phyloP scores from a whole-genome alignment of 305 asterid genomes.

The Solanum hybrid region DNA sequence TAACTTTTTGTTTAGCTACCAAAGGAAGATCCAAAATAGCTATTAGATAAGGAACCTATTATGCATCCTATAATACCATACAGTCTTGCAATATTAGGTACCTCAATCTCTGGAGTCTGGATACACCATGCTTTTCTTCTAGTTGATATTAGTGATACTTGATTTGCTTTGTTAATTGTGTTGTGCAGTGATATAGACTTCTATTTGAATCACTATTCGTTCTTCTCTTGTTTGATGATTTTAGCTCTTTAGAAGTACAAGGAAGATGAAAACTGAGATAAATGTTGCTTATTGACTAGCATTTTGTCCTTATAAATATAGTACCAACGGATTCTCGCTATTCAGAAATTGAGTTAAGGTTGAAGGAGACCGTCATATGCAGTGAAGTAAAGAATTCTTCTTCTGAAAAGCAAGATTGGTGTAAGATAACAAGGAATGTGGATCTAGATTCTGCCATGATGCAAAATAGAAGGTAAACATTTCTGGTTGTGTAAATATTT shows the following conservation, averaged over 20 bases:
- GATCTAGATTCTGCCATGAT: constrained; percentile 59
- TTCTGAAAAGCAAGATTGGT: constrained; percentile 59
- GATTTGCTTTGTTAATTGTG: not conserved
- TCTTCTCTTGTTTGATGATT: not conserved
- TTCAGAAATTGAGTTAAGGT: constrained; percentile 60
- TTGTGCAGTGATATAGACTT: not conserved
- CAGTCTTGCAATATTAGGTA: not conserved
- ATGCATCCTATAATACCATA: not conserved
- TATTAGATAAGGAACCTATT: not conserved
- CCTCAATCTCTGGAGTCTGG: not conserved
- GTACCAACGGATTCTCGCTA: constrained; percentile 49
- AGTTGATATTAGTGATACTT: not conserved
- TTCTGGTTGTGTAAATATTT: not conserved
- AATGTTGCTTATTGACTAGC: not conserved
- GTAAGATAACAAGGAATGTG: constrained; percentile 69
- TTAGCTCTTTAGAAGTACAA: not conserved
- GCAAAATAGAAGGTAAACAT: constrained; percentile 49
- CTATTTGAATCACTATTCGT: not conserved
- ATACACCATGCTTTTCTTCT: not conserved
- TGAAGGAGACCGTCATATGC: constrained; percentile 39
- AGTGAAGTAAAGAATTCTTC: constrained; percentile 37
- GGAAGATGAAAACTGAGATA: not conserved
- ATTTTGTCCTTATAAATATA: constrained; percentile 19
- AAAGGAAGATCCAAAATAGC: not conserved
- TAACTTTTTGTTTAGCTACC: not conserved